Percentiles rank a stretch among this genome's conserved stretches.
These are phyloP conservation scores for Macrolepiota fuliginosa DNA, from an alignment of 768 basidiomycete genomes.

Conservation along the genomic window DNA sequence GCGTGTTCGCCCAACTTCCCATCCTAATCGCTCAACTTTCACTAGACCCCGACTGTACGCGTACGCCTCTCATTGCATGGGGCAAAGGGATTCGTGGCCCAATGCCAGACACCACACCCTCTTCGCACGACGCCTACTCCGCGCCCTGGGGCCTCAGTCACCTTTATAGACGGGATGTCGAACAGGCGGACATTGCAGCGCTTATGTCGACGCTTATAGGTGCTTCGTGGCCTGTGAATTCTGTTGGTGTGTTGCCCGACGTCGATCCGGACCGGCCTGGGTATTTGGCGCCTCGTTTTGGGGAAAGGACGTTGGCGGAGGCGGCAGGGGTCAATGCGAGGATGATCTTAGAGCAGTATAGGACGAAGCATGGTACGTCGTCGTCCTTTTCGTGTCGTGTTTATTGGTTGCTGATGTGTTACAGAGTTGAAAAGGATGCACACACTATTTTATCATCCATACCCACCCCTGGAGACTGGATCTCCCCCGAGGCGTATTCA, in stretches of 20 bases:
- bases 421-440: constrained; percentile 60
- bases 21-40: background rate
- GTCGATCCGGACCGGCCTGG: constrained; percentile 59
- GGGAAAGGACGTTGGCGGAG: constrained; percentile 49
- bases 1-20: constrained; percentile 17
- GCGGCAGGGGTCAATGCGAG: constrained; percentile 65
- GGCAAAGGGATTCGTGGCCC: constrained; percentile 75
- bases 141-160: constrained; percentile 57
- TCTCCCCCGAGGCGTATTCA: constrained; percentile 33
- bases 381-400: background rate
- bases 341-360: constrained; percentile 76
- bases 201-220: constrained; percentile 78
- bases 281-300: constrained; percentile 46
- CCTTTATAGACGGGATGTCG: constrained; percentile 68
- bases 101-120: constrained; percentile 48
- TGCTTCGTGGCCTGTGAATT: constrained; percentile 75
- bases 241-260: constrained; percentile 79
- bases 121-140: constrained; percentile 74
- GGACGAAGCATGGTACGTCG: constrained; percentile 66
- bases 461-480: constrained; percentile 37
- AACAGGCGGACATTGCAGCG: constrained; percentile 80
- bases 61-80: constrained; percentile 84
- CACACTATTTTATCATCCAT: constrained; percentile 65
- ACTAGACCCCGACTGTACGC: constrained; percentile 82
- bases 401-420: background rate